These are phyloP conservation scores for Pezicula neosporulosa DNA, from an alignment of 2,329 filamentous ascomycete species.

Conservation along the genomic window DNA sequence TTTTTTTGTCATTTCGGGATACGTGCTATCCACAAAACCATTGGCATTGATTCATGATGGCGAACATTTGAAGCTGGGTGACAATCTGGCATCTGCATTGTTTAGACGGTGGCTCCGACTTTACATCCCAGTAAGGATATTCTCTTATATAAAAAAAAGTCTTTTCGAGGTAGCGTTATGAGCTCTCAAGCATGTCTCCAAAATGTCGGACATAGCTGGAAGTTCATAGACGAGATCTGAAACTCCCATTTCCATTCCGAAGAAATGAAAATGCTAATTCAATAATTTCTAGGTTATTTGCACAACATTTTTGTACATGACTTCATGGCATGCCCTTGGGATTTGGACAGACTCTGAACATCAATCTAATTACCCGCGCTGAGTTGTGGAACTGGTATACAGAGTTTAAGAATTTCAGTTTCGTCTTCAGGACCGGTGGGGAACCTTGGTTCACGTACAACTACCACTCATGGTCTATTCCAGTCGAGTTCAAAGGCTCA, in stretches of 20 bases:
- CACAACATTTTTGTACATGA: constrained; percentile 35
- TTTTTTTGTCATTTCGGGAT: constrained; percentile 48
- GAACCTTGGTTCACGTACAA: constrained; percentile 56
- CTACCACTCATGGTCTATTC: constrained; percentile 56
- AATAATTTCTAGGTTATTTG: constrained; percentile 22
- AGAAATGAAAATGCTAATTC: no score
- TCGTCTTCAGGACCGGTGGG: constrained; percentile 56
- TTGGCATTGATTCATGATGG: constrained; percentile 34
- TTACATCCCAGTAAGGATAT: constrained; percentile 33
- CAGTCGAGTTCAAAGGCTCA: constrained; percentile 59
- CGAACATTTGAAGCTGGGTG: constrained; percentile 25
- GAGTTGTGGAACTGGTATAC: constrained; percentile 26
- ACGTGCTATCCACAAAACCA: constrained; percentile 42
- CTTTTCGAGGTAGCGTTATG: no score
- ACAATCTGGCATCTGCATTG: constrained; percentile 40
- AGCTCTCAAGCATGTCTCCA: no score
- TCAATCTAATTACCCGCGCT: constrained; percentile 14
- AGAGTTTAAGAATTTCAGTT: constrained; percentile 67
- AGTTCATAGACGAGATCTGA: no score
- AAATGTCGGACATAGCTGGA: no score
- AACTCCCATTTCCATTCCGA: no score
- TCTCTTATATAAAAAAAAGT: no score
- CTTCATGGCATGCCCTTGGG: constrained; percentile 22
- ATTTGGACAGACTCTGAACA: constrained; percentile 17
- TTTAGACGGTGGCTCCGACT: constrained; percentile 45